Conservation (phyloP, 257 asterid species). For the Eustoma russellianum region DNA sequence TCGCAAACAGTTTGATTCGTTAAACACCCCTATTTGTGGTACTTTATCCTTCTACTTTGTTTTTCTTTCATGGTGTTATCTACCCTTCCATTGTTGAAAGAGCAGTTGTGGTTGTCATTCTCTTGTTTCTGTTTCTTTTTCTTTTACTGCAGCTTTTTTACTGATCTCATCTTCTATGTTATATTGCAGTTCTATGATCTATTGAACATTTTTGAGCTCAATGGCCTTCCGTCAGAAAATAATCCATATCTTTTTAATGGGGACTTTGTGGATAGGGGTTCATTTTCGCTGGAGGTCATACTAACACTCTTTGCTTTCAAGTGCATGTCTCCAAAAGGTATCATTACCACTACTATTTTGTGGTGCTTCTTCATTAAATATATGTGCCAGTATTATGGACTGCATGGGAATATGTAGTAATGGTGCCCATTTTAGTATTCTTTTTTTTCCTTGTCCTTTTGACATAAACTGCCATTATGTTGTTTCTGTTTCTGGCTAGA, state of each 20-base stretch:
- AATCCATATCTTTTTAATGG: slow-evolving; percentile 98
- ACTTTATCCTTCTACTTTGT: neutral
- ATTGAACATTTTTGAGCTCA: slow-evolving; percentile 90
- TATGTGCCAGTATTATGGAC: slow-evolving; percentile 6
- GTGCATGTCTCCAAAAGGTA: slow-evolving; percentile 99
- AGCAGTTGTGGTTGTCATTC: neutral
- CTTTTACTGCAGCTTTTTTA: slow-evolving; percentile 5
- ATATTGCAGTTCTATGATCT: slow-evolving; percentile 85
- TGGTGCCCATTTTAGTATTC: neutral
- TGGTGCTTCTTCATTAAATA: neutral
- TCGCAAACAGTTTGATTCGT: too few species aligned
- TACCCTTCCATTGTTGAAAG: too few species aligned
- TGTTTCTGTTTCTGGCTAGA: neutral
- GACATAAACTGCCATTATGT: neutral
- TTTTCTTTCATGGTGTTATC: too few species aligned
- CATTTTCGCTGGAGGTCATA: slow-evolving; percentile 89
- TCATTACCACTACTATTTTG: slow-evolving; percentile 4
- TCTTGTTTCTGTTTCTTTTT: neutral
- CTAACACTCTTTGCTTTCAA: slow-evolving; percentile 92
- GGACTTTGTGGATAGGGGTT: slow-evolving; percentile 97
- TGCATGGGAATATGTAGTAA: neutral
- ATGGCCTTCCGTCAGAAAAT: slow-evolving; percentile 95
- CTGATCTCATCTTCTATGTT: slow-evolving; percentile 17
- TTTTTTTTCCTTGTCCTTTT: neutral
- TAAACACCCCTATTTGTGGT: too few species aligned